A percentile compares a stretch with the other conserved stretches of the same genome.
phyloP scores from a whole-genome alignment of 371 early-diverging fungal genomes.

The Mortierella polycephala region DNA sequence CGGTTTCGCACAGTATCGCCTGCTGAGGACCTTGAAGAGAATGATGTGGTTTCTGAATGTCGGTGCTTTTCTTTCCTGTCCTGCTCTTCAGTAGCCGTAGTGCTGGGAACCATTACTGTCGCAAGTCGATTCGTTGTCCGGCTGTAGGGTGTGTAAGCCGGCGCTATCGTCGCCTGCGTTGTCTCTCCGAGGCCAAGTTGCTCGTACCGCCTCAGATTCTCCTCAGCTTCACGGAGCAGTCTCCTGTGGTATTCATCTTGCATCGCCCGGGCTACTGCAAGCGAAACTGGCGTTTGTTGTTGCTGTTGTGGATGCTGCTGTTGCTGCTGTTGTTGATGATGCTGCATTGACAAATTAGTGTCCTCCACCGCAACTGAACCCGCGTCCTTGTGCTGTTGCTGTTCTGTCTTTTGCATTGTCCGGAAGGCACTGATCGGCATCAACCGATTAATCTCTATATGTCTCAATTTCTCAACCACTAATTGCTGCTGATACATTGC shows the following conservation, averaged over 20 bases:
- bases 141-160: slow-evolving; percentile 40
- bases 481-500: slow-evolving; percentile 73
- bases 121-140: slow-evolving; percentile 36
- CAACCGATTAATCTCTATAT: slow-evolving; percentile 62
- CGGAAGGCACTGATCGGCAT: slow-evolving; percentile 50
- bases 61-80: slow-evolving; percentile 21
- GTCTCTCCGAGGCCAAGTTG: slow-evolving; percentile 58
- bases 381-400: slow-evolving; percentile 11
- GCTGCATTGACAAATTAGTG: neutral
- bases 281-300: slow-evolving; percentile 23
- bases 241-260: slow-evolving; percentile 59
- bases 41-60: slow-evolving; percentile 4
- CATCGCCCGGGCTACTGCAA: slow-evolving; percentile 36
- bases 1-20: slow-evolving; percentile 14
- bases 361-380: slow-evolving; percentile 6
- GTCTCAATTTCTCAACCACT: slow-evolving; percentile 66
- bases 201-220: slow-evolving; percentile 63
- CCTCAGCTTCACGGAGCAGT: slow-evolving; percentile 65
- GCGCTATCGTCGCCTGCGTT: slow-evolving; percentile 10
- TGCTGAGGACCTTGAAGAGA: neutral
- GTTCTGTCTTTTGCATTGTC: slow-evolving; percentile 29
- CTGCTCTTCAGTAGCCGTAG: slow-evolving; percentile 1
- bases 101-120: neutral
- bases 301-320: neutral
- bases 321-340: too few species aligned